These are phyloP conservation scores for Debaryomyces sp. DNA, from an alignment of 1,139 yeast genomes.

Conservation along the genomic window DNA sequence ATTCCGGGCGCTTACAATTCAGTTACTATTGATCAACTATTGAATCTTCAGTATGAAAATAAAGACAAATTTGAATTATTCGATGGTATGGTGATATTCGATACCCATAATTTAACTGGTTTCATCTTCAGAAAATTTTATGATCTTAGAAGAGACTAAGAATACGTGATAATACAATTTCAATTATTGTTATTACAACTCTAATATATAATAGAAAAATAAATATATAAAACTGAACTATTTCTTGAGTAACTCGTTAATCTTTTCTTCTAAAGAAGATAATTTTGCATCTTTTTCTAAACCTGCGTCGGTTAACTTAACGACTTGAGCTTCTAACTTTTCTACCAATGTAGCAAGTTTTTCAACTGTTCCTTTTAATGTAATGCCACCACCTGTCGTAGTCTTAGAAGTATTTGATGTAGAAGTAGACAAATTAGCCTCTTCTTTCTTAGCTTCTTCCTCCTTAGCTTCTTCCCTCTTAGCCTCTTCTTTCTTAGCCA, in stretches of 20 bases:
- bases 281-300: slow-evolving; percentile 66
- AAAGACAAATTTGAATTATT: slow-evolving; percentile 54
- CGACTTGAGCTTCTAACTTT: slow-evolving; percentile 57
- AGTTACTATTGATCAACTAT: slow-evolving; percentile 66
- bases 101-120: slow-evolving; percentile 64
- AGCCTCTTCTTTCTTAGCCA: too few relatives aligned
- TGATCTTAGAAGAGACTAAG: slow-evolving; percentile 38
- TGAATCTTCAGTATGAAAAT: slow-evolving; percentile 68
- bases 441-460: slow-evolving; percentile 5
- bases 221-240: slow-evolving; percentile 1
- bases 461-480: background rate
- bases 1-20: slow-evolving; percentile 56
- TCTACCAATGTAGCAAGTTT: slow-evolving; percentile 59
- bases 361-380: slow-evolving; percentile 71
- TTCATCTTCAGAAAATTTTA: slow-evolving; percentile 77
- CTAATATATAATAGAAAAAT: slow-evolving; percentile 4
- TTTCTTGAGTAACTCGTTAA: slow-evolving; percentile 37
- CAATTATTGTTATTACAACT: background rate
- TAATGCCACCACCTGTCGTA: slow-evolving; percentile 45
- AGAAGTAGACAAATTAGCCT: slow-evolving; percentile 9
- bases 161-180: too few relatives aligned
- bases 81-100: slow-evolving; percentile 67
- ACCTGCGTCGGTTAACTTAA: slow-evolving; percentile 53
- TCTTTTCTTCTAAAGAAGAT: slow-evolving; percentile 43
- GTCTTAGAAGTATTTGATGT: slow-evolving; percentile 31